A percentile compares a stretch with the other conserved stretches of the same genome.
Conservation (phyloP, 2,329 filamentous ascomycete genomes). For the Chrysosphaeria jannelii region DNA sequence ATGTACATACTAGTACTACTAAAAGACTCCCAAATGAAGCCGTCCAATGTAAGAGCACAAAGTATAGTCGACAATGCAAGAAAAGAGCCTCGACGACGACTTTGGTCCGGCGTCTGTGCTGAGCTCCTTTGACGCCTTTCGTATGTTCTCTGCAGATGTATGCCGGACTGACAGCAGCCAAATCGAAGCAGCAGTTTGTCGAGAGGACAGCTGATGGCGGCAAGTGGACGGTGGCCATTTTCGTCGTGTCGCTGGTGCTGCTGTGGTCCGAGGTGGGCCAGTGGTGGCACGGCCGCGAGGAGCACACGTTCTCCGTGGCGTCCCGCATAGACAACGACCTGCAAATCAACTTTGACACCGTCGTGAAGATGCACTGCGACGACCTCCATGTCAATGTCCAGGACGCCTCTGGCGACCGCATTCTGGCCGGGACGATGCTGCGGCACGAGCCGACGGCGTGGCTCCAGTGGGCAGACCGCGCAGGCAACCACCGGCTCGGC, state of each 20-base stretch:
- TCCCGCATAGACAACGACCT: slow-evolving; percentile 65
- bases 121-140: no score
- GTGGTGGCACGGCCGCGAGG: slow-evolving; percentile 65
- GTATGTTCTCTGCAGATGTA: no score
- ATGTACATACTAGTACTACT: no score
- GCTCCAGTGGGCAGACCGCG: slow-evolving; percentile 47
- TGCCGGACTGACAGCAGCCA: no score
- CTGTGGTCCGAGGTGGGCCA: slow-evolving; percentile 46
- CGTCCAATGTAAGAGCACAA: no score
- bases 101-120: no score
- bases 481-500: slow-evolving; percentile 31
- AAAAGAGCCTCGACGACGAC: no score
- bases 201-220: slow-evolving; percentile 61
- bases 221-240: slow-evolving; percentile 72
- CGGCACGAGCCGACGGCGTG: slow-evolving; percentile 52
- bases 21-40: no score
- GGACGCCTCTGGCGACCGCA: slow-evolving; percentile 76
- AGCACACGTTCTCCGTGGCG: slow-evolving; percentile 78
- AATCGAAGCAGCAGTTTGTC: slow-evolving; percentile 84
- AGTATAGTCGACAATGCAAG: slow-evolving; percentile 1
- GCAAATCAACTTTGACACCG: slow-evolving; percentile 88
- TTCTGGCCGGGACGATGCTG: slow-evolving; percentile 49
- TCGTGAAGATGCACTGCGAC: slow-evolving; percentile 61
- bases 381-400: slow-evolving; percentile 93
- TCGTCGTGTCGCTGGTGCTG: slow-evolving; percentile 43